Percentiles rank a stretch among this genome's conserved stretches.
Conservation (phyloP, 805 yeast species). For the Phaffomyces thermotolerans region DNA sequence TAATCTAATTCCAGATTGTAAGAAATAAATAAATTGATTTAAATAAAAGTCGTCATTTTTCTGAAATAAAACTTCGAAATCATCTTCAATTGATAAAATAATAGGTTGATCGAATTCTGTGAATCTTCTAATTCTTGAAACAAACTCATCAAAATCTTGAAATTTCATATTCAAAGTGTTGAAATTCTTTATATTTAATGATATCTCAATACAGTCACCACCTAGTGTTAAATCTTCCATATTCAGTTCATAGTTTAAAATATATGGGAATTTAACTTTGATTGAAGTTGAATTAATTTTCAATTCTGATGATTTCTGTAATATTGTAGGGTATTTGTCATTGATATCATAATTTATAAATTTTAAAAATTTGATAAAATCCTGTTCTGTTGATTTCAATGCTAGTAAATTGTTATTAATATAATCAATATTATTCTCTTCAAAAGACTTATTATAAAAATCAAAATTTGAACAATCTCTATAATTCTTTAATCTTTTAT, state of each 20-base stretch:
- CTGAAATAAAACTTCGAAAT: not conserved
- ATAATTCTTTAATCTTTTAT: not conserved
- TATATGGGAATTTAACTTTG: not conserved
- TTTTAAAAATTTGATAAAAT: not conserved
- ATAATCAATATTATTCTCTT: not conserved
- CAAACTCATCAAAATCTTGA: not conserved
- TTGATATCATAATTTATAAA: not conserved
- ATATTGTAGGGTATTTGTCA: not conserved
- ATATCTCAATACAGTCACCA: not conserved
- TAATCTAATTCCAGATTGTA: not conserved
- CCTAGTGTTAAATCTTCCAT: not conserved
- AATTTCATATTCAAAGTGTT: not conserved
- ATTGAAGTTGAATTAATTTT: not conserved
- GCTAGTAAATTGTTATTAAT: not conserved
- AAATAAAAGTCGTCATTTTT: not conserved
- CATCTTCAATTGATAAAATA: not conserved
- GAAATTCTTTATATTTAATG: not conserved
- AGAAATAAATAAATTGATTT: not conserved
- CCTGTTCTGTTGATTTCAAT: not conserved
- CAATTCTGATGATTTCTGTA: not conserved
- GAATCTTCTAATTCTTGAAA: not conserved
- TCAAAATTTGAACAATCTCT: not conserved
- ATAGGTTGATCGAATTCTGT: not conserved
- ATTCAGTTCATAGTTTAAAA: not conserved
- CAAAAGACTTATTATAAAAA: not conserved